Base-by-base conservation (phyloP, 75 land plant species). In the Pinus tabuliformis region DNA sequence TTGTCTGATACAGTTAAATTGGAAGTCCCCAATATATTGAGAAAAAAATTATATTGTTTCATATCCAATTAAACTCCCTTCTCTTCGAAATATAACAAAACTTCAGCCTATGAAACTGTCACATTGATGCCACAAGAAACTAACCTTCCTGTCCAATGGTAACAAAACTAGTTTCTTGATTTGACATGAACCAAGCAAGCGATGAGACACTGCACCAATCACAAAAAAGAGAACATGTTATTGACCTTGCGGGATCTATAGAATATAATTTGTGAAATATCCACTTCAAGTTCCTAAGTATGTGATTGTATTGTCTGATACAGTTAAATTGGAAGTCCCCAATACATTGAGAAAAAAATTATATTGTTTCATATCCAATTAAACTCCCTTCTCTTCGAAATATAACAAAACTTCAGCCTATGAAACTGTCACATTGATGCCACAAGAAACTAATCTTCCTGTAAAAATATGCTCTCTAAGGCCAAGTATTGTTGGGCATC, bases 101-200 rank as follows among this genome's bases (percentile, higher is more conserved):
- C 58, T 56, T 22, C n/a, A 56, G 57, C 22, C 17, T 16, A 20
- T n/a, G 24, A 66, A 17, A 49, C 16, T 73, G 22, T 18, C 37
- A 14, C 15, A 15, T 13, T n/a, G 14, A 39, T 20, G 33, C 39
- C 33, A 18, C 18, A 28, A 59, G 7, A 59, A 57, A 54, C 87
- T 58, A 56, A 95, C 98, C 98, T 95, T 83, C 98, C n/a, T 96
- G 97, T 20, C 97, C 99, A 37, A 96, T 85, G 57, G 99, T 96
- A 21, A 93, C 97, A 92, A 93, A 93, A 71, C 97, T 96, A 11
- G 90, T 90, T 77, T 96, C 99, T 77, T 96, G 99, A 80, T 90
- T 90, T 49, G 97, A 93, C 99, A 96, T 93, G 81, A 96, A 93
- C 88, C 95, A 83, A 73, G 97, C 99, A 60, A 96, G 77, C 65